Evolutionary conservation across 768 basidiomycete species (phyloP).

Genomic region (Lyophyllum shimeji): DNA sequence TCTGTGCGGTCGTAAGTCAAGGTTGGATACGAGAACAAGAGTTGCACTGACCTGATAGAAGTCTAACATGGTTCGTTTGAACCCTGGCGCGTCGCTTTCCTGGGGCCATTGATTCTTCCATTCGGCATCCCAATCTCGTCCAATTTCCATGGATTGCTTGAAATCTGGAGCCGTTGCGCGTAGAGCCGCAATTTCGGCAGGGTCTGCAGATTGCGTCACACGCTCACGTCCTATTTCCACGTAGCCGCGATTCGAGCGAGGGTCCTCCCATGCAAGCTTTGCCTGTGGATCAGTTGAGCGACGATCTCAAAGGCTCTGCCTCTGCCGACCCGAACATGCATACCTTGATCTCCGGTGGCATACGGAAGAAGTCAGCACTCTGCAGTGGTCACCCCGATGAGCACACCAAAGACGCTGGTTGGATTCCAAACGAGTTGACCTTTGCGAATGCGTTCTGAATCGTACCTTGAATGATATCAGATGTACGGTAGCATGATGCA

Average conservation of each 20-base stretch:
- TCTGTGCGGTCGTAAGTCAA: slow-evolving; percentile 32
- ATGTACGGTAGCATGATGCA: not conserved
- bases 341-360: slow-evolving; percentile 66
- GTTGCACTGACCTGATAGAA: slow-evolving; percentile 61
- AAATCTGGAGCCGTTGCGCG: slow-evolving; percentile 77
- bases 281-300: slow-evolving; percentile 33
- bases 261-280: slow-evolving; percentile 78
- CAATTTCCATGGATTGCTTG: slow-evolving; percentile 90
- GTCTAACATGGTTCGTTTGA: slow-evolving; percentile 69
- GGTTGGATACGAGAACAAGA: not conserved
- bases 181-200: slow-evolving; percentile 69
- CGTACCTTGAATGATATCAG: slow-evolving; percentile 28
- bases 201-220: slow-evolving; percentile 71
- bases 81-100: slow-evolving; percentile 59
- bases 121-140: slow-evolving; percentile 74
- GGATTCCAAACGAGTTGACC: slow-evolving; percentile 34
- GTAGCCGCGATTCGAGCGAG: slow-evolving; percentile 84
- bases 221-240: slow-evolving; percentile 80
- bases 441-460: slow-evolving; percentile 64
- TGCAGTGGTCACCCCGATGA: slow-evolving; percentile 24
- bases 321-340: not conserved
- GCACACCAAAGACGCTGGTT: not conserved
- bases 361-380: slow-evolving; percentile 75
- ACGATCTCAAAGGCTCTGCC: not conserved
- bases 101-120: slow-evolving; percentile 84